Base-by-base conservation (phyloP, 148 eudicot genomes). In the Rhododendron ovatum region DNA sequence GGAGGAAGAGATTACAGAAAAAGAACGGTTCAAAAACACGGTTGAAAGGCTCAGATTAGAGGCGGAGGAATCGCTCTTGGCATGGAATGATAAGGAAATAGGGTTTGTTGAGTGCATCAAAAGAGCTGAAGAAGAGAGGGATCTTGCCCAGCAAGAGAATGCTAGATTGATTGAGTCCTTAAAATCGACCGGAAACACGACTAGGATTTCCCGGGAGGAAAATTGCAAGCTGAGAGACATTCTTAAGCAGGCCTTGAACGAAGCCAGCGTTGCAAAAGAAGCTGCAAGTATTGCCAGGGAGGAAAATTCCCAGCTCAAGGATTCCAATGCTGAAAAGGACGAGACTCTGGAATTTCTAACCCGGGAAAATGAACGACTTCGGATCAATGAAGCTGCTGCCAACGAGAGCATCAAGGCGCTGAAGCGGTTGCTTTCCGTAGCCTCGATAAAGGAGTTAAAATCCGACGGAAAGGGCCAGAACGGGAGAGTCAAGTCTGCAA, bases 251-350 rank as follows among this genome's bases (percentile, higher is more conserved):
- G 96, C 98, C 17, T 75, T 95, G 1, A 93, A 92, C 48, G 98
- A 97, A 84, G 92, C 98, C 12, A 91, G 91, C 82, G 98, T 91
- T n/a, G 98, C 98, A 20, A 95, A 92, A 88, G 99, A 95, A 86
- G 98, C 98, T 45, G 93, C 99, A 9, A 88, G 86, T 50, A 89
- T 94, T 30, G 99, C 98, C 35, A 88, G 89, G 83, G 88, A 75
- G 1, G 98, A 97, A 85, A 97, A 93, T 87, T 91, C 93, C 18
- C 78, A 84, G 33, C 93, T 97, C 37, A 90, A 93, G 83, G 95
- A 95, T 71, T 83, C 90, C 39, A 88, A 92, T 13, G 80, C 82
- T 0, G 95, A 93, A 78, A 97, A 94, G 83, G 98, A 95, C 22
- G 95, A 91, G 84, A 92, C 92, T 26, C 59, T 97, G 4, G 88